phyloP scores from a whole-genome alignment of 2,329 filamentous ascomycete species.

The Colletotrichum horii region DNA sequence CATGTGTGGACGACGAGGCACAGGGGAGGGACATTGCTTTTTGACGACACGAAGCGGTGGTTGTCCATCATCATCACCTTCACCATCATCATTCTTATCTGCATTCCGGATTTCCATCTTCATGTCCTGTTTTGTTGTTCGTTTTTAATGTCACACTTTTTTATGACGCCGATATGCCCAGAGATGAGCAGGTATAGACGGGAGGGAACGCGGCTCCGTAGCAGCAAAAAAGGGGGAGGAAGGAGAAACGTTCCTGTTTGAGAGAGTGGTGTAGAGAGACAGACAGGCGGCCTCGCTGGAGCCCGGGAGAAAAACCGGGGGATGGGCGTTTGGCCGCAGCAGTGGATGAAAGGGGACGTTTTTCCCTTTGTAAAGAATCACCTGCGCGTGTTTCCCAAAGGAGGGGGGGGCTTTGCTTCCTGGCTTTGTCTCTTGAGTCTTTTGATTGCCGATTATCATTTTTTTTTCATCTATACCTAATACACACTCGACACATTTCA shows the following conservation, averaged over 20 bases:
- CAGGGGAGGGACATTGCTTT: not conserved
- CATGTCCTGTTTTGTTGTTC: not conserved
- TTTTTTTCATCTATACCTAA: not conserved
- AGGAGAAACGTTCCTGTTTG: not conserved
- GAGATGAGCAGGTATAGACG: not conserved
- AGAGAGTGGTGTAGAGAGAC: not conserved
- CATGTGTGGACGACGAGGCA: not conserved
- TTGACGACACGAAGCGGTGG: not conserved
- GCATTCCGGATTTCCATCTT: not conserved
- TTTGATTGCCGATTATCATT: not conserved
- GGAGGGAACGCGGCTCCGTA: not conserved
- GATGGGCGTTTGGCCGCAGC: not conserved
- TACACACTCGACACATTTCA: not conserved
- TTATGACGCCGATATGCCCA: not conserved
- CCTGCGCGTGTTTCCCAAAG: not conserved
- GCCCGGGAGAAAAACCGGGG: conserved; percentile 17
- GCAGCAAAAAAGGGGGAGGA: not conserved
- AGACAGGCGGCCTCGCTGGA: not conserved
- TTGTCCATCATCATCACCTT: not conserved
- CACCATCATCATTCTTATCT: not conserved
- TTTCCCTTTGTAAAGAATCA: conserved; percentile 2
- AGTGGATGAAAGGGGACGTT: conserved; percentile 9
- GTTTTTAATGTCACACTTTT: not conserved
- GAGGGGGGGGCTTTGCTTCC: not conserved
- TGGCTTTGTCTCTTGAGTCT: not conserved